Conservation (phyloP, 1,284 basidiomycete species). For the Boletus holoroseus region DNA sequence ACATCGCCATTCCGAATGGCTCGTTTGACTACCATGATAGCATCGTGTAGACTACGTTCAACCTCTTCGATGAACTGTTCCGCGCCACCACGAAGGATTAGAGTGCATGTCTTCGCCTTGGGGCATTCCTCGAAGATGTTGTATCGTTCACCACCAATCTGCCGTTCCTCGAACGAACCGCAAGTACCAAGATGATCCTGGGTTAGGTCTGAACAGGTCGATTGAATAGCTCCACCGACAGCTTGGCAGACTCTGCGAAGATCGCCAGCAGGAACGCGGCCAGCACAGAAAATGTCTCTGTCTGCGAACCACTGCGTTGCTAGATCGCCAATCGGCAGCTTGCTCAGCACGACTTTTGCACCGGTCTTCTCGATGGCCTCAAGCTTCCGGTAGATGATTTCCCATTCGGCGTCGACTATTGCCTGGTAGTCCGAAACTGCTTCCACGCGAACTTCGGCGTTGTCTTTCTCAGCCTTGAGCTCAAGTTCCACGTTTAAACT, state of each 20-base stretch:
- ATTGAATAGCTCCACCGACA: constrained; percentile 92
- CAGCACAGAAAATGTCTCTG: constrained; percentile 98
- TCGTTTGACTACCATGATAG: constrained; percentile 98
- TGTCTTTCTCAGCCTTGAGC: constrained; percentile 99
- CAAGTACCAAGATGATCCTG: constrained; percentile 91
- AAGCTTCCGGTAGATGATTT: constrained; percentile 97
- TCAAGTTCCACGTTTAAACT: constrained; percentile 98
- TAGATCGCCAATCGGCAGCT: constrained; percentile 96
- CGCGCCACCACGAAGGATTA: constrained; percentile 92
- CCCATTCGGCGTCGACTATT: constrained; percentile 99
- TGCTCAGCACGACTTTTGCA: constrained; percentile 96
- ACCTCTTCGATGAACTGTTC: constrained; percentile 99
- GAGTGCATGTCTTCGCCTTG: constrained; percentile 96
- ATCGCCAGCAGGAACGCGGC: constrained; percentile 88
- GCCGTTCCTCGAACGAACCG: constrained; percentile 88
- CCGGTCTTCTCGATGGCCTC: constrained; percentile 96
- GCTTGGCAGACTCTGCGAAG: constrained; percentile 94
- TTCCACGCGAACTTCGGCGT: constrained; percentile 96
- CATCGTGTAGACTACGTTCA: constrained; percentile 95
- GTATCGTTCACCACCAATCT: constrained; percentile 96
- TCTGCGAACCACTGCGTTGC: constrained; percentile 99
- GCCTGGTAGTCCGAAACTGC: constrained; percentile 97
- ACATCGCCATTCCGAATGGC: constrained; percentile 95
- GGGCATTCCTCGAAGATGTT: constrained; percentile 94
- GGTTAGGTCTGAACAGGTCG: constrained; percentile 90